phyloP scores from a whole-genome alignment of 2,329 filamentous ascomycete species.

The Dothiorella sarmentorum region DNA sequence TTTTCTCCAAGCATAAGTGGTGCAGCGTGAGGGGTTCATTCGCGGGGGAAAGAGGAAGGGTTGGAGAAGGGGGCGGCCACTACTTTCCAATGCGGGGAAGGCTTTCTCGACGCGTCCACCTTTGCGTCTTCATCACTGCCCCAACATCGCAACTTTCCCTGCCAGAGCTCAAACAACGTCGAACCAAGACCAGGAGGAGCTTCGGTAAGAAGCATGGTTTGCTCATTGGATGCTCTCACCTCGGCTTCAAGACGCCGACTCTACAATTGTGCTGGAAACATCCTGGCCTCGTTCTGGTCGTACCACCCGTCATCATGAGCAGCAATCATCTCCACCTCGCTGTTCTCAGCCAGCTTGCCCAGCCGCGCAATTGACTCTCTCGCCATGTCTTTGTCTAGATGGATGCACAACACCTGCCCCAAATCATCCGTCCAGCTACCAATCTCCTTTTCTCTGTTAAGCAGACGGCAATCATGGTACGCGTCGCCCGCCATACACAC shows the following conservation, averaged over 20 bases:
- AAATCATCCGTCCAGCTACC: constrained; percentile 48
- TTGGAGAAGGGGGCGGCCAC: constrained; percentile 4
- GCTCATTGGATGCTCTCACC: background rate
- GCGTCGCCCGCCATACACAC: constrained; percentile 53
- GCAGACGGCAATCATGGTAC: constrained; percentile 51
- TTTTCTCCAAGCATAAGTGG: background rate
- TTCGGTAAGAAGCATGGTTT: no score
- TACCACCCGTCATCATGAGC: constrained; percentile 52
- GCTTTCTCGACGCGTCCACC: background rate
- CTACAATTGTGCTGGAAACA: constrained; percentile 31
- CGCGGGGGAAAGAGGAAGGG: background rate
- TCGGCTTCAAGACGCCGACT: background rate
- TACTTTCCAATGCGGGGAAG: background rate
- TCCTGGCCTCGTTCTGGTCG: constrained; percentile 34
- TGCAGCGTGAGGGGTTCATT: background rate
- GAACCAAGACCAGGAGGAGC: no score
- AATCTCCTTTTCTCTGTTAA: constrained; percentile 52
- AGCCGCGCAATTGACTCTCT: constrained; percentile 43
- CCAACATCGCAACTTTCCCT: background rate
- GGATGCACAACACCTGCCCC: constrained; percentile 48
- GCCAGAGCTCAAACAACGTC: background rate
- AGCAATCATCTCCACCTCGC: constrained; percentile 49
- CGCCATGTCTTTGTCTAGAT: constrained; percentile 48
- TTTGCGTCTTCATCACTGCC: background rate
- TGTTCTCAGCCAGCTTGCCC: constrained; percentile 33